phyloP scores from a whole-genome alignment of 371 early-diverging fungal genomes.

The Mortierella sp. region DNA sequence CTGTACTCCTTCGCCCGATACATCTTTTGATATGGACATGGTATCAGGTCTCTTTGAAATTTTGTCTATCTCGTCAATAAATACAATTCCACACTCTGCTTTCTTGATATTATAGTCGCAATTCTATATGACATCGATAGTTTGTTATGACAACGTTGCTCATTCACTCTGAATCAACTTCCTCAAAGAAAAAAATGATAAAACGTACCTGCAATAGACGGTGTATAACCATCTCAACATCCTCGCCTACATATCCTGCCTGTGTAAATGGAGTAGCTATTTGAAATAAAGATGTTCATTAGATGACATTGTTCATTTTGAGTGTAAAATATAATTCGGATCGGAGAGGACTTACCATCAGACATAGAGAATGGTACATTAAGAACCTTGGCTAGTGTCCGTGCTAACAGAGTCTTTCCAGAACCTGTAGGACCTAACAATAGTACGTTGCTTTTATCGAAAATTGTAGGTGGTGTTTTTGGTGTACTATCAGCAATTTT shows the following conservation, averaged over 20 bases:
- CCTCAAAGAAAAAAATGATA: neutral
- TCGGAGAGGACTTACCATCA: conserved; percentile 65
- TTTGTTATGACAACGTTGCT: neutral
- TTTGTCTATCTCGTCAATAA: conserved; percentile 96
- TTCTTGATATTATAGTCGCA: conserved; percentile 89
- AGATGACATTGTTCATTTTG: too few species aligned
- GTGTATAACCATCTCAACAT: conserved; percentile 90
- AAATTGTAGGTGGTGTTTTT: conserved; percentile 57
- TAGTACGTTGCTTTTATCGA: conserved; percentile 92
- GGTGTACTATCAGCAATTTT: conserved; percentile 16
- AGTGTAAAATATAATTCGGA: too few species aligned
- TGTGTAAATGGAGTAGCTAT: conserved; percentile 89
- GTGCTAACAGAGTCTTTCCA: conserved; percentile 85
- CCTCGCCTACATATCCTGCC: conserved; percentile 96
- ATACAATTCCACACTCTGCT: conserved; percentile 92
- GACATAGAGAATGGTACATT: conserved; percentile 93
- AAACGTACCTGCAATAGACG: conserved; percentile 78
- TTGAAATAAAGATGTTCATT: too few species aligned
- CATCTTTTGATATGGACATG: conserved; percentile 86
- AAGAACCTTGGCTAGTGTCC: conserved; percentile 86
- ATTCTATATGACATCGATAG: conserved; percentile 57
- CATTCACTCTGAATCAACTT: neutral
- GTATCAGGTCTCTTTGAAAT: conserved; percentile 84
- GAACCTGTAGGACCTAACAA: conserved; percentile 91
- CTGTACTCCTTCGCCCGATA: conserved; percentile 95